Percentiles rank a stretch among this genome's conserved stretches.
Conservation (phyloP, 306 rosid genomes). For the Sechiopsis laciniata region DNA sequence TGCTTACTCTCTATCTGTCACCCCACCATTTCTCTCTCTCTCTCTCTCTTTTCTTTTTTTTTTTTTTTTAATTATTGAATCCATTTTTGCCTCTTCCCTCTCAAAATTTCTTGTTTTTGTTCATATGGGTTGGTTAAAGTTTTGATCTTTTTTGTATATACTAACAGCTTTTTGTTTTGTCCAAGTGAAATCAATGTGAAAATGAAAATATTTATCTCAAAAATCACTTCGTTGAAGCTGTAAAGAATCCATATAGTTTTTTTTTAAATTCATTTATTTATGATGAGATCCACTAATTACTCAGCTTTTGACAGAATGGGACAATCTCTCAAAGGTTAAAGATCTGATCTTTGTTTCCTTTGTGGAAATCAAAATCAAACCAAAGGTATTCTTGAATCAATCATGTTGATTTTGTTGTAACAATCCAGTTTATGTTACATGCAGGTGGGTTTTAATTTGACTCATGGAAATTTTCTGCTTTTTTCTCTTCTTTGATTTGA, state of each 20-base stretch:
- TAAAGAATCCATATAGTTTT: not conserved
- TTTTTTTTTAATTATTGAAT: not conserved
- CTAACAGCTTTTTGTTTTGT: not conserved
- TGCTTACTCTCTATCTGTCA: slow-evolving; percentile 96
- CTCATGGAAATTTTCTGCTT: no score
- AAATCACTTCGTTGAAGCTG: not conserved
- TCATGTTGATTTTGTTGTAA: slow-evolving; percentile 2
- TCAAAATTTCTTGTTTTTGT: not conserved
- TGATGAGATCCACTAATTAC: not conserved
- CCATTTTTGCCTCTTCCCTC: not conserved
- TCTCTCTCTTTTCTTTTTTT: slow-evolving; percentile 20
- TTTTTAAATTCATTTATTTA: not conserved
- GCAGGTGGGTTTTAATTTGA: not conserved
- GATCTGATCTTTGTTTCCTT: not conserved
- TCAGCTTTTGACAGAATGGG: not conserved
- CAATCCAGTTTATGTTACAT: slow-evolving; percentile 1
- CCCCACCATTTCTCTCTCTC: slow-evolving; percentile 30
- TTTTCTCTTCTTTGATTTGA: no score
- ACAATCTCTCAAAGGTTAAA: no score
- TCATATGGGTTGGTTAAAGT: not conserved
- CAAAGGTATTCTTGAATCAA: not conserved
- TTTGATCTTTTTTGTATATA: not conserved
- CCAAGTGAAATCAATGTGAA: not conserved
- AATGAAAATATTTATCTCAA: not conserved
- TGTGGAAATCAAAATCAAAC: not conserved